Evolutionary conservation across 306 rosid species (phyloP).

Genomic region (Mimosa bimucronata): DNA sequence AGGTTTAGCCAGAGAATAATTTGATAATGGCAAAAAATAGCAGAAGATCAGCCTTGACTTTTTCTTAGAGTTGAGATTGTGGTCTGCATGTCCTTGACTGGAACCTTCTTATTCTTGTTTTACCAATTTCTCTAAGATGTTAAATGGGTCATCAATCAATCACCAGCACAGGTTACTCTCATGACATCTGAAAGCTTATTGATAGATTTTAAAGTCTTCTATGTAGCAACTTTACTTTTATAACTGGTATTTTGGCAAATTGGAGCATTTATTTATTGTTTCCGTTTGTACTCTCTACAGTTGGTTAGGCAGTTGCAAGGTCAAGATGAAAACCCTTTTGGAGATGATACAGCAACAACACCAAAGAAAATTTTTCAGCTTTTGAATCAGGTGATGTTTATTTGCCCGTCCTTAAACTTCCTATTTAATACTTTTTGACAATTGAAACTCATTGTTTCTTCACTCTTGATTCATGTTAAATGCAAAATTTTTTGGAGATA

Average conservation of each 20-base stretch:
- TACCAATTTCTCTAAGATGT: neutral
- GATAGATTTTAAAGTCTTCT: constrained; percentile 13
- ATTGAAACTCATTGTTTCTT: constrained; percentile 16
- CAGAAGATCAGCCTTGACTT: neutral
- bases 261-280: constrained; percentile 30
- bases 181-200: constrained; percentile 53
- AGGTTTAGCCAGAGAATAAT: neutral
- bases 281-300: constrained; percentile 53
- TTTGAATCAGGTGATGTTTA: constrained; percentile 72
- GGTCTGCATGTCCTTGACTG: neutral
- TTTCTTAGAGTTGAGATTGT: neutral
- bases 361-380: constrained; percentile 98
- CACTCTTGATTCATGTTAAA: constrained; percentile 15
- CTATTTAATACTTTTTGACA: constrained; percentile 1
- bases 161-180: constrained; percentile 36
- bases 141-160: neutral
- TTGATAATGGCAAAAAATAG: neutral
- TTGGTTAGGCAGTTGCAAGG: constrained; percentile 96
- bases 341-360: constrained; percentile 70
- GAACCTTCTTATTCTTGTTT: neutral
- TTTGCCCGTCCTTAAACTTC: neutral
- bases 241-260: constrained; percentile 1
- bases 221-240: constrained; percentile 19
- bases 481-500: constrained; percentile 4
- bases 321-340: constrained; percentile 91